Evolutionary conservation across 116 monocot genomes (phyloP).

Genomic region (Iris pallida): DNA sequence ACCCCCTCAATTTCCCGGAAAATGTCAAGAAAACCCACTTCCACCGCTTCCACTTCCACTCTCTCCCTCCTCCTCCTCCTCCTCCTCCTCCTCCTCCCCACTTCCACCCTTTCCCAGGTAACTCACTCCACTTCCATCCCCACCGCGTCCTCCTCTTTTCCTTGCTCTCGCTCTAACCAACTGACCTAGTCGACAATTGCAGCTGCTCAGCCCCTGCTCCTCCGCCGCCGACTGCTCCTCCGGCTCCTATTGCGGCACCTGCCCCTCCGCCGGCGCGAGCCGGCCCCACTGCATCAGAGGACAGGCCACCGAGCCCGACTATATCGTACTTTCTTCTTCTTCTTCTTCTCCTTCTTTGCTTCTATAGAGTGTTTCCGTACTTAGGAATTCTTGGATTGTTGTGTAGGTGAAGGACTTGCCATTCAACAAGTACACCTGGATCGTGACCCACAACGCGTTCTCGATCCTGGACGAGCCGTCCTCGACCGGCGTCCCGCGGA

Average conservation of each 20-base stretch:
- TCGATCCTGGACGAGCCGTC: constrained; percentile 83
- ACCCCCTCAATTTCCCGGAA: constrained; percentile 3
- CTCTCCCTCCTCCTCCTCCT: background rate
- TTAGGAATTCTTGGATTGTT: background rate
- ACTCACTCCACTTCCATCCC: background rate
- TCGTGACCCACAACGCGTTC: constrained; percentile 92
- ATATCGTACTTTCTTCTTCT: background rate
- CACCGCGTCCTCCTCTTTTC: background rate
- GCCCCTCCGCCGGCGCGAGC: constrained; percentile 51
- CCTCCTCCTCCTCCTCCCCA: constrained; percentile 15
- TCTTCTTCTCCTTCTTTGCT: background rate
- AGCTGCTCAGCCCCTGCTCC: constrained; percentile 72
- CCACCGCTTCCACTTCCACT: background rate
- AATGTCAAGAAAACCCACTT: background rate
- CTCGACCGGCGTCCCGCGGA: constrained; percentile 56
- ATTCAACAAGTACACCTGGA: constrained; percentile 89
- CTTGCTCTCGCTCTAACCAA: background rate
- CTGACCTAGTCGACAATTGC: background rate
- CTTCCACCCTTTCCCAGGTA: constrained; percentile 32
- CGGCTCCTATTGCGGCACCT: constrained; percentile 73
- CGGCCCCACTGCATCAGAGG: constrained; percentile 62
- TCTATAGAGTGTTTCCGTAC: background rate
- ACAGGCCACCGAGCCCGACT: constrained; percentile 42
- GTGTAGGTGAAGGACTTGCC: constrained; percentile 64
- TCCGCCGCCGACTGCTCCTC: constrained; percentile 54